Evolutionary conservation across 1,139 yeast species (phyloP).

Genomic region (Pichia sp.): DNA sequence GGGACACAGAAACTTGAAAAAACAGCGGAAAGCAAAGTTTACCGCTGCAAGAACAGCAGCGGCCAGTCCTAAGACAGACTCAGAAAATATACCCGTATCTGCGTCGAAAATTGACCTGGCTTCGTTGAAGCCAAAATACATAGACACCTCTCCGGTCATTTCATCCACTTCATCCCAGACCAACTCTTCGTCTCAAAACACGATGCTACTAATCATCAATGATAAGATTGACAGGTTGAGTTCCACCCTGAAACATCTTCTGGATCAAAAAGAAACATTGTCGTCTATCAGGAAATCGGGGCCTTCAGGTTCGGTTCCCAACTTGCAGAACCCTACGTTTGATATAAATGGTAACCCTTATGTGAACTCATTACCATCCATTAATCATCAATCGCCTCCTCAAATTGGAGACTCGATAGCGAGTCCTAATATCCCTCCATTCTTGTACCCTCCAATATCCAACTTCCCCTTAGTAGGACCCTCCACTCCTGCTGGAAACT

Average conservation of each 20-base stretch:
- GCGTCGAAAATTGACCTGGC: background rate
- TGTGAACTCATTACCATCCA: background rate
- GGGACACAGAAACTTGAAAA: background rate
- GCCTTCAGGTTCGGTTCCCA: background rate
- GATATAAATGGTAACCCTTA: background rate
- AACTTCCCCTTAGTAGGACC: background rate
- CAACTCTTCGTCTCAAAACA: background rate
- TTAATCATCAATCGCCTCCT: background rate
- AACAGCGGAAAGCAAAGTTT: background rate
- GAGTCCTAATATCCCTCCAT: too few species aligned
- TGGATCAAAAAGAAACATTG: background rate
- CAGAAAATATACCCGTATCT: background rate
- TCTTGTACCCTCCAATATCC: too few species aligned
- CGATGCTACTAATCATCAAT: constrained; percentile 3
- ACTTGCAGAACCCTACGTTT: background rate
- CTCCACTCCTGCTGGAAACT: background rate
- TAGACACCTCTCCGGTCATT: background rate
- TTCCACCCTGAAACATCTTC: background rate
- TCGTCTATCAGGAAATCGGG: background rate
- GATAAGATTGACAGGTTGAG: constrained; percentile 12
- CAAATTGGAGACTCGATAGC: background rate
- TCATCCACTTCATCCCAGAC: background rate
- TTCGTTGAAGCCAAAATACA: background rate
- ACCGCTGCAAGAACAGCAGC: background rate
- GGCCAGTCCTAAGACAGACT: background rate